Percentiles rank a stretch among this genome's conserved stretches.
These are phyloP conservation scores for Phytophthora megakarya DNA, from an alignment of 352 stramenopile genomes.

Conservation along the genomic window DNA sequence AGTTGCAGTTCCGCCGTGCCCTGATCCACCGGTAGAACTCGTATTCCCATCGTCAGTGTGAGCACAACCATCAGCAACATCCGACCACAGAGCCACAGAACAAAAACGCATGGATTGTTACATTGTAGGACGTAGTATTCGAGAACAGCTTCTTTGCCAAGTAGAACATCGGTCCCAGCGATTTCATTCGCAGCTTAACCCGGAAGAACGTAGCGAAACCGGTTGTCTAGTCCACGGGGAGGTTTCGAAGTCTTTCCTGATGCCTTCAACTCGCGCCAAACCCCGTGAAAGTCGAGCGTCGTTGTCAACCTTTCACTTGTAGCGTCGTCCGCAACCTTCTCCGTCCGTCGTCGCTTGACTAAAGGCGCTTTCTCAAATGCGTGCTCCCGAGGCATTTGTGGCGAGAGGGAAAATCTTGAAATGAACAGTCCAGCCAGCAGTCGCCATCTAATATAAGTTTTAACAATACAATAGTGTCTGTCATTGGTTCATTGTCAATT, in stretches of 20 bases:
- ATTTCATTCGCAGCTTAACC: background rate
- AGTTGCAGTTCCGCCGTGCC: too few relatives aligned
- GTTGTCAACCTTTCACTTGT: background rate
- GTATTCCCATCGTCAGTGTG: too few relatives aligned
- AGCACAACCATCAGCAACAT: too few relatives aligned
- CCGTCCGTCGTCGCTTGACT: background rate
- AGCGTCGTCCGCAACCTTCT: background rate
- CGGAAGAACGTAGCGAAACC: conserved; percentile 1
- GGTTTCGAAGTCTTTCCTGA: conserved; percentile 7
- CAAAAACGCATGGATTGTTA: background rate
- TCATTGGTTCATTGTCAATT: background rate
- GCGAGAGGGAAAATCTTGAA: background rate
- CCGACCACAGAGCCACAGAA: background rate
- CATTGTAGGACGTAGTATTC: background rate
- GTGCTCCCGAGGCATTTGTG: background rate
- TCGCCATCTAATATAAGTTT: background rate
- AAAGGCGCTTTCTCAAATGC: background rate
- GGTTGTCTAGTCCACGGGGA: conserved; percentile 6
- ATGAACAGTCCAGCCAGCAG: background rate
- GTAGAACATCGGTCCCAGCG: background rate
- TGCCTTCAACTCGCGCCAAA: conserved; percentile 6
- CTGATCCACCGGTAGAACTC: too few relatives aligned
- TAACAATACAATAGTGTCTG: background rate
- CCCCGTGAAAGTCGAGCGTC: conserved; percentile 4
- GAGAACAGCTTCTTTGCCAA: conserved; percentile 5